phyloP scores from a whole-genome alignment of 1,284 basidiomycete genomes.

The Vanrija pseudolonga region DNA sequence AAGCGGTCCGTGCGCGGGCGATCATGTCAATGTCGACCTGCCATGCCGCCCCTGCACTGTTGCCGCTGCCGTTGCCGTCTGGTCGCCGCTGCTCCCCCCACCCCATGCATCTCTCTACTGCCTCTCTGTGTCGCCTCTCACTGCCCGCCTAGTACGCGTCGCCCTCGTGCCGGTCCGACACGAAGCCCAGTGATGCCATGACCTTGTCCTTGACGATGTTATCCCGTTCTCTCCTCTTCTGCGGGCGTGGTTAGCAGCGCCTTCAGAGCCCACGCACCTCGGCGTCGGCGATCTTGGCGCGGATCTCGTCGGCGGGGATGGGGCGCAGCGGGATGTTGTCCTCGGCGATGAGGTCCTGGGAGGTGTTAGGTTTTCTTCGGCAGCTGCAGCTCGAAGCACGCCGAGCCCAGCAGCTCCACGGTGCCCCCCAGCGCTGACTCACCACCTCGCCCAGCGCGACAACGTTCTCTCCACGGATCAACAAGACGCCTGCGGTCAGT shows the following conservation, averaged over 20 bases:
- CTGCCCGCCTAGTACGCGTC: slow-evolving; percentile 44
- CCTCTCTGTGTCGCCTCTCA: neutral
- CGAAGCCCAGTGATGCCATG: slow-evolving; percentile 44
- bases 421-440: no score
- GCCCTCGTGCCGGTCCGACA: slow-evolving; percentile 47
- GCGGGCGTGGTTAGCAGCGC: slow-evolving; percentile 5
- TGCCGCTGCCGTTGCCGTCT: neutral
- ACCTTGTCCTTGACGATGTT: slow-evolving; percentile 41
- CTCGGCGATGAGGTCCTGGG: slow-evolving; percentile 85
- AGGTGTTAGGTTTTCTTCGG: no score
- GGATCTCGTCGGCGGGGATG: slow-evolving; percentile 65
- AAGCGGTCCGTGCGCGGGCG: no score
- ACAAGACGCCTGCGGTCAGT: slow-evolving; percentile 64
- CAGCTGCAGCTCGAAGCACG: neutral
- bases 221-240: slow-evolving; percentile 45
- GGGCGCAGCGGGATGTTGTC: slow-evolving; percentile 77
- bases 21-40: no score
- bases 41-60: neutral
- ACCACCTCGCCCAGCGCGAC: slow-evolving; percentile 96
- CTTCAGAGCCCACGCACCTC: slow-evolving; percentile 29
- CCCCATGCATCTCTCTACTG: neutral
- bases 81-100: no score
- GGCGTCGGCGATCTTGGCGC: slow-evolving; percentile 68
- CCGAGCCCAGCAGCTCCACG: slow-evolving; percentile 25
- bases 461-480: slow-evolving; percentile 98